Base-by-base conservation (phyloP, 805 yeast species). In the Lachancea fermentati region DNA sequence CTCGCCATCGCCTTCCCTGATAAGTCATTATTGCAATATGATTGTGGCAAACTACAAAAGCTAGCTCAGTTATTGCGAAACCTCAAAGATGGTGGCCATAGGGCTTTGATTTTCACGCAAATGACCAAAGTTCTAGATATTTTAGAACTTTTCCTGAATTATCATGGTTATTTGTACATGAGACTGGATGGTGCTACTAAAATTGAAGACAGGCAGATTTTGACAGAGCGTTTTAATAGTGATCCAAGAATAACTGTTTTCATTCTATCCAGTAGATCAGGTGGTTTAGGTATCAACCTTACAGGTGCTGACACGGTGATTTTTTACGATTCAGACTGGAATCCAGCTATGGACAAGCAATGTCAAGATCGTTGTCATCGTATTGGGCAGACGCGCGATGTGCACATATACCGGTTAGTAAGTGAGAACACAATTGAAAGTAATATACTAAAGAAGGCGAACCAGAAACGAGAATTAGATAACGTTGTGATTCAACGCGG, bases 231-330 rank as follows among this genome's bases (percentile, higher is more conserved):
- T 47, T 93, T 93, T 66, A 93, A 93, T 58, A 75, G 80, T 36
- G 98, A 93, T 58, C 69, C 82, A 11, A 74, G 80, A 47, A 81
- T 91, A 34, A 93, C 95, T 3, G 95, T 89, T 14, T 93, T 93
- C 55, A 93, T 93, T 36, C 63, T 93, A 39, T 87, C 96, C 3
- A 87, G 97, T 2, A 78, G 99, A 64, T 93, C 98, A 2, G 99
- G 99, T 62, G 99, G 99, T 28, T 71, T 94, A 51, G 99, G 99
- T 59, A 93, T 93, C 60, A 93, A 93, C 57, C 67, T 93, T 49
- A 93, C 98, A 0, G 99, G 97, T 57, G 99, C 99, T 0, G 99
- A 93, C 57, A 93, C 98, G 0, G 99, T 93, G 32, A 87, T 93
- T 5, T 94, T 93, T 65, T 93, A 94, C 61, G 99, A 93, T 63